These are phyloP conservation scores for Vigna mungo DNA, from an alignment of 306 rosid species.

Conservation along the genomic window DNA sequence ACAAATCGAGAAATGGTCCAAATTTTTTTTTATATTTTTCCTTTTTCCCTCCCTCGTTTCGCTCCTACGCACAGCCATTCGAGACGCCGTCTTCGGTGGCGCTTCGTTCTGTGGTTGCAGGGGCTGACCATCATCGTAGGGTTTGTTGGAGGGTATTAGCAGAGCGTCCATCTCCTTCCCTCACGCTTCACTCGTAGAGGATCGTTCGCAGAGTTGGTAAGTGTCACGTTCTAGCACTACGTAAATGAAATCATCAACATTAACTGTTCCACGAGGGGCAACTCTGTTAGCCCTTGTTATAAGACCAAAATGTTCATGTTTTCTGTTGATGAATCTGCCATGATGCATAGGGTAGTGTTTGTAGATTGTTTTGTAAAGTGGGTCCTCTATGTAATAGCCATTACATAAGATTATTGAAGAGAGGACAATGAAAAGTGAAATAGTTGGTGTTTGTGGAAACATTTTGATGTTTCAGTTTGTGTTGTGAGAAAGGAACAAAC, in stretches of 20 bases:
- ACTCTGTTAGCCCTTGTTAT: slow-evolving; percentile 37
- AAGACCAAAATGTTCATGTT: slow-evolving; percentile 44
- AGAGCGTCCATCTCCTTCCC: too few species aligned
- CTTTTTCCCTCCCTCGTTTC: too few species aligned
- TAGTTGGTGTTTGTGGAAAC: slow-evolving; percentile 36
- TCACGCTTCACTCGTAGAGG: too few species aligned
- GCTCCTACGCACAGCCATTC: too few species aligned
- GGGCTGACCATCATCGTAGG: too few species aligned
- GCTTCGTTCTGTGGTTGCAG: too few species aligned
- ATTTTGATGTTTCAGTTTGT: slow-evolving; percentile 35
- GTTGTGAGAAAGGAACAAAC: slow-evolving; percentile 17
- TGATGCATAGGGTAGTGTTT: slow-evolving; percentile 33
- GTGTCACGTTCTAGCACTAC: too few species aligned
- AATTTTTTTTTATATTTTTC: too few species aligned
- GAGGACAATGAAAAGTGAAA: slow-evolving; percentile 36
- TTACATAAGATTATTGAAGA: slow-evolving; percentile 45
- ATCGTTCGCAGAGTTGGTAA: too few species aligned
- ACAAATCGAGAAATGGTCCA: too few species aligned
- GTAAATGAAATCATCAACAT: slow-evolving; percentile 58
- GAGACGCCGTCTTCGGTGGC: too few species aligned
- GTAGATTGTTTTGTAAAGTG: slow-evolving; percentile 31
- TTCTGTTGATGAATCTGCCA: slow-evolving; percentile 54
- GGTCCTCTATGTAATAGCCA: slow-evolving; percentile 35
- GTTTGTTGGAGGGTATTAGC: too few species aligned
- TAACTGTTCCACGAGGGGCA: slow-evolving; percentile 37